Conservation (phyloP, 2,329 filamentous ascomycete species). For the Cyclaneusma minus region DNA sequence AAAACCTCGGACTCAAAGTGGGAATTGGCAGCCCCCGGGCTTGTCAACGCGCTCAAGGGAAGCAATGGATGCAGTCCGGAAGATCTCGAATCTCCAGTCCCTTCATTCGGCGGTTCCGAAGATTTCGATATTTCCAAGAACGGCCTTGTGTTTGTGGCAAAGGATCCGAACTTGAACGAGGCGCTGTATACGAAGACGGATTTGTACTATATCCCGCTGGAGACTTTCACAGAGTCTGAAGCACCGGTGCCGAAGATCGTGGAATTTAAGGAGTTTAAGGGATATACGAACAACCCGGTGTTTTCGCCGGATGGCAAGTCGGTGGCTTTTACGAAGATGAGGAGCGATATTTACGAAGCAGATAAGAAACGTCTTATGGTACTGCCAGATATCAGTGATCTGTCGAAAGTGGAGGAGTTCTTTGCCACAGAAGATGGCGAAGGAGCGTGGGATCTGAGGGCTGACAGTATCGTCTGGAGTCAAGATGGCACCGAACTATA, state of each 20-base stretch:
- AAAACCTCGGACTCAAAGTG: conserved; percentile 14
- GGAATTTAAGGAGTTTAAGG: conserved; percentile 40
- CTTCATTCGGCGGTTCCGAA: conserved; percentile 63
- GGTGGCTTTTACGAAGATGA: conserved; percentile 69
- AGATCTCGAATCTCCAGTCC: conserved; percentile 49
- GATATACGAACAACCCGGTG: conserved; percentile 49
- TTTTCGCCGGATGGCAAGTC: conserved; percentile 61
- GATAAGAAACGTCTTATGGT: conserved; percentile 59
- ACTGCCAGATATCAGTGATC: conserved; percentile 41
- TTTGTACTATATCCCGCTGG: conserved; percentile 56
- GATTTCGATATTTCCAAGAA: conserved; percentile 60
- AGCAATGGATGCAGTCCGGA: conserved; percentile 21
- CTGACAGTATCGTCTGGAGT: conserved; percentile 41
- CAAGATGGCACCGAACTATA: conserved; percentile 47
- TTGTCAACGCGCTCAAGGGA: conserved; percentile 49
- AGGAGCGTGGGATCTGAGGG: conserved; percentile 44
- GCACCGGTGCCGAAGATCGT: conserved; percentile 35
- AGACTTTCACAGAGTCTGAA: conserved; percentile 38
- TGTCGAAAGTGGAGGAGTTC: conserved; percentile 44
- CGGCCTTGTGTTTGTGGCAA: conserved; percentile 60
- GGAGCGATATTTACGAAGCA: conserved; percentile 60
- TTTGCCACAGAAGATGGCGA: conserved; percentile 45
- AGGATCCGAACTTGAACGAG: conserved; percentile 54
- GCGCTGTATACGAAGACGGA: conserved; percentile 71
- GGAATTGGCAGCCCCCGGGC: conserved; percentile 23